A percentile compares a stretch with the other conserved stretches of the same genome.
phyloP scores from a whole-genome alignment of 2,329 filamentous ascomycete genomes.

The Colletotrichum tropicicola region DNA sequence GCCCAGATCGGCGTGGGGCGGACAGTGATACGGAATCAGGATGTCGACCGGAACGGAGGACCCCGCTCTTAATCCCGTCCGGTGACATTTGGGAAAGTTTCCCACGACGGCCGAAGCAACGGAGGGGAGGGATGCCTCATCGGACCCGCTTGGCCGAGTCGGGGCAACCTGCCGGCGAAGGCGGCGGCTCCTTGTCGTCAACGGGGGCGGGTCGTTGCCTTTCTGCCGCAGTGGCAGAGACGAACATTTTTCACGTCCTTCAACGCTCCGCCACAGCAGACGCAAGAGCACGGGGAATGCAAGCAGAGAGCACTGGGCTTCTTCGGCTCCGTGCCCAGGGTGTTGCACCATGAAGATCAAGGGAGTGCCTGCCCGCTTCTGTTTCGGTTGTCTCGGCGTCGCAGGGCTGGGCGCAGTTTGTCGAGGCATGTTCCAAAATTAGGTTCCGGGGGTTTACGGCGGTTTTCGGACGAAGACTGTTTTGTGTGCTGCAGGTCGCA shows the following conservation, averaged over 20 bases:
- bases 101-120: not conserved
- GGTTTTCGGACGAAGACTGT: slow-evolving; percentile 21
- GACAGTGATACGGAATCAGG: not conserved
- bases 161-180: not conserved
- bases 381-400: slow-evolving; percentile 26
- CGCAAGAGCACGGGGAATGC: not conserved
- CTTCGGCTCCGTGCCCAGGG: slow-evolving; percentile 8
- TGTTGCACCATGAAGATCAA: not conserved
- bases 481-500: slow-evolving; percentile 29
- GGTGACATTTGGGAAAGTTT: not conserved
- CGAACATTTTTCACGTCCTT: no score
- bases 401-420: slow-evolving; percentile 5
- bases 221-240: no score
- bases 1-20: not conserved
- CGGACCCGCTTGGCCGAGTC: not conserved
- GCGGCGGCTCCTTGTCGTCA: no score
- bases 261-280: not conserved
- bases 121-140: not conserved
- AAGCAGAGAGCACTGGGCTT: slow-evolving; percentile 3
- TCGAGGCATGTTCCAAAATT: slow-evolving; percentile 5
- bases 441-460: slow-evolving; percentile 14
- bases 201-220: no score
- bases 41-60: not conserved
- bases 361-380: slow-evolving; percentile 1
- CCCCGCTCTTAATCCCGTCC: not conserved